phyloP scores from a whole-genome alignment of 2,329 filamentous ascomycete species.

The Shiraia sp. region DNA sequence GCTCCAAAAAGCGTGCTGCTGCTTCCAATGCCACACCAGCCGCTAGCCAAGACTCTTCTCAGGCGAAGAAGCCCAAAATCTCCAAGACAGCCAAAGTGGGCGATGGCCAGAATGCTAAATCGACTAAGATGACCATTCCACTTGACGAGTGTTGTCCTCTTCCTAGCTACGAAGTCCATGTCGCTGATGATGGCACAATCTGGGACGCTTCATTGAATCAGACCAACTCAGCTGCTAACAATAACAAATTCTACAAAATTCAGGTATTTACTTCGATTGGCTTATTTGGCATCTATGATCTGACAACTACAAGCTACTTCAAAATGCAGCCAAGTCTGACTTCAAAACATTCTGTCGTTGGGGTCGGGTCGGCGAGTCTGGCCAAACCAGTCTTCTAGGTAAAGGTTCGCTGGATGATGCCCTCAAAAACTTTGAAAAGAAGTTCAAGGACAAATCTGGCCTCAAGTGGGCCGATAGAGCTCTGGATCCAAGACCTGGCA shows the following conservation, averaged over 20 bases:
- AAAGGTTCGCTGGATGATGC: conserved; percentile 46
- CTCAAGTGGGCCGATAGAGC: conserved; percentile 55
- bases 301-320: conserved; percentile 31
- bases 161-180: conserved; percentile 58
- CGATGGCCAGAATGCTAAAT: conserved; percentile 52
- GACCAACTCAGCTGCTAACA: conserved; percentile 71
- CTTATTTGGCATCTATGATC: not conserved
- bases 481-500: conserved; percentile 60
- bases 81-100: conserved; percentile 41
- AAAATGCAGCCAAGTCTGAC: conserved; percentile 26
- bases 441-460: conserved; percentile 62
- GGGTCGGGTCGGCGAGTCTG: conserved; percentile 71
- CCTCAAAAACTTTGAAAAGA: conserved; percentile 54
- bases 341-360: conserved; percentile 75
- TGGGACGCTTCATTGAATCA: conserved; percentile 82
- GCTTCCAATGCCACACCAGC: conserved; percentile 20
- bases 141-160: conserved; percentile 52
- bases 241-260: conserved; percentile 82
- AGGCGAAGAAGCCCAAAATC: conserved; percentile 28
- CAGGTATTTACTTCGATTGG: conserved; percentile 54
- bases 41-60: conserved; percentile 12
- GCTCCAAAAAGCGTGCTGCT: conserved; percentile 39
- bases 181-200: conserved; percentile 68
- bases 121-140: conserved; percentile 48
- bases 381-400: conserved; percentile 50